phyloP scores from a whole-genome alignment of 75 land plant species.

The Picea glauca region DNA sequence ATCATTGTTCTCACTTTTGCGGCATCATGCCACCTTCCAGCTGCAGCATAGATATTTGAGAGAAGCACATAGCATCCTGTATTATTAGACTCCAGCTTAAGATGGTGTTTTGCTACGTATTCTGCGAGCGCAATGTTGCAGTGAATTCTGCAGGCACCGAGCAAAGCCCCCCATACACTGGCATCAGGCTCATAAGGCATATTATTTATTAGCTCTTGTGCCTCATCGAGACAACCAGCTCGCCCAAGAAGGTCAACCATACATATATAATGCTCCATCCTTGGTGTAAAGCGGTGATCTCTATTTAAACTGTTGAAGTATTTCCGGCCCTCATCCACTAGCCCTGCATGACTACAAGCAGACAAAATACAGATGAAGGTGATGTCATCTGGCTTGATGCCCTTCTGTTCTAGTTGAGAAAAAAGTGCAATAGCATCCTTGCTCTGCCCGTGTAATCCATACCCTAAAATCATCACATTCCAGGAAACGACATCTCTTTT shows the following conservation, averaged over 20 bases:
- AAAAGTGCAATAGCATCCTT: conserved; percentile 1
- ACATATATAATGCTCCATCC: conserved; percentile 64
- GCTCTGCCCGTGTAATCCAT: conserved; percentile 45
- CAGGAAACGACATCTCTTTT: conserved; percentile 58
- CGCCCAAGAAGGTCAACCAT: conserved; percentile 73
- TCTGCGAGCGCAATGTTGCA: conserved; percentile 60
- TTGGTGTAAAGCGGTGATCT: conserved; percentile 40
- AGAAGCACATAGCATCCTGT: conserved; percentile 51
- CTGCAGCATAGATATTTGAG: conserved; percentile 59
- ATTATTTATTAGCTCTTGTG: conserved; percentile 36
- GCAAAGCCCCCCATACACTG: conserved; percentile 62
- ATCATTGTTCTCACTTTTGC: conserved; percentile 5
- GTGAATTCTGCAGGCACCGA: conserved; percentile 59
- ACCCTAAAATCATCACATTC: conserved; percentile 64
- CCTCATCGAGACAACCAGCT: conserved; percentile 38
- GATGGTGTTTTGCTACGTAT: conserved; percentile 33
- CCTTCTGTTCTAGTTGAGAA: not conserved
- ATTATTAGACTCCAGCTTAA: conserved; percentile 51
- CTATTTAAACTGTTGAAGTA: conserved; percentile 39
- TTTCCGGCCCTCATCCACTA: conserved; percentile 19
- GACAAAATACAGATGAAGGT: not conserved
- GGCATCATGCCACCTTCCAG: conserved; percentile 11
- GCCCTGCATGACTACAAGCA: not conserved
- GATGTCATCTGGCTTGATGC: not conserved
- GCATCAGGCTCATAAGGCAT: conserved; percentile 68